Base-by-base conservation (phyloP, 108 stramenopile genomes). In the Cyclotella distinguenda region DNA sequence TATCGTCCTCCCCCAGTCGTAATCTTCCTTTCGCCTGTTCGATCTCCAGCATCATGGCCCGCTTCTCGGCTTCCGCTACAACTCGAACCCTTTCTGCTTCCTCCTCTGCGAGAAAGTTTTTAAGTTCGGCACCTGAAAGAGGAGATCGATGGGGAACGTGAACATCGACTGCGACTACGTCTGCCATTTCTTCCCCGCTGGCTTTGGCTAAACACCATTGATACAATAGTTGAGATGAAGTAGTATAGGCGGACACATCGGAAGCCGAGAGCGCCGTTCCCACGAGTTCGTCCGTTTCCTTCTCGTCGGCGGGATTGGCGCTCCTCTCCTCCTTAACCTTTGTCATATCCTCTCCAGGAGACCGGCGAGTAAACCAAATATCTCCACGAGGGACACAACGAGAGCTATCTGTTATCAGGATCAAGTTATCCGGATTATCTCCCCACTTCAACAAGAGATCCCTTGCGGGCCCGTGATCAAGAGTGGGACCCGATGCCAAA, bases 391-490 rank as follows among this genome's bases (percentile, higher is more conserved):
- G 66, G 23, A 75, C 72, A 60, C 88, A 88, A 53, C 84, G 58
- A 1, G 81, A 59, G 23, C 85, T 82, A 80, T 94, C 89, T 0
- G 94, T 92, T 36, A 95, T 75, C 22, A 92, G 32, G 12, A 95
- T 72, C 34, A 87, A 83, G 76, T 90, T 78, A 60, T 91, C 87
- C 32, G 79, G 79, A 71, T 92, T 88, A 43, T 85, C 89, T 3
- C 83, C 84, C 87, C 86, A 95, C 46, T 61, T 57, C 34, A 90
- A 55, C n/a, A 95, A 69, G 16, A 95, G 63, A 64, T 90, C 89
- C 8, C 90, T 59, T n/a, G 90, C 87, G 11, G 89, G 86, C 0
- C 94, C 94, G 59, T 77, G 66, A 56, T 95, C 94, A 63, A 95
- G 53, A 30, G 68, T 69, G n/a, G 88, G 54, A 5, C 94, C 90